Conservation (phyloP, 768 basidiomycete species). For the Fibroporia radiculosa region DNA sequence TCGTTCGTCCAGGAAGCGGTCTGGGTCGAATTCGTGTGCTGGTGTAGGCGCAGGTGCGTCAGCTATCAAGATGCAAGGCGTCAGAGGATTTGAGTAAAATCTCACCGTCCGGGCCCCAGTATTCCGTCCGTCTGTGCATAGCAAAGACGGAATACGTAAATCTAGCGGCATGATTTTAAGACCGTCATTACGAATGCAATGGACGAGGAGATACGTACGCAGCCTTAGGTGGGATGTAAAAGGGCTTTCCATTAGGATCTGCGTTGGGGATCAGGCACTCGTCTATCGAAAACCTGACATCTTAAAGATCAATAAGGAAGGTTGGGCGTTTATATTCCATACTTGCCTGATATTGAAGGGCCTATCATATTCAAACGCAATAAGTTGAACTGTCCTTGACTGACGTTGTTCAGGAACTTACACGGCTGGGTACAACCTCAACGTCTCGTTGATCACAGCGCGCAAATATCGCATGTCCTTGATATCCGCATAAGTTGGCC, state of each 20-base stretch:
- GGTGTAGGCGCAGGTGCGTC: not conserved
- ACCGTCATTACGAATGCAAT: not conserved
- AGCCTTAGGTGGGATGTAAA: conserved; percentile 17
- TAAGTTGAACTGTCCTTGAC: too few relatives aligned
- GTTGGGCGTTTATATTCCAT: too few relatives aligned
- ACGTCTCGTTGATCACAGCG: conserved; percentile 24
- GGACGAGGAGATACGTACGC: not conserved
- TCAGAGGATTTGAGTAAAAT: not conserved
- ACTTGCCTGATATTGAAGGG: conserved; percentile 27
- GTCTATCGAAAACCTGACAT: conserved; percentile 9
- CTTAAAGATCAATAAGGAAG: too few relatives aligned
- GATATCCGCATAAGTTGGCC: conserved; percentile 27
- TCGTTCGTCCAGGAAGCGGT: conserved; percentile 61
- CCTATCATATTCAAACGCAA: too few relatives aligned
- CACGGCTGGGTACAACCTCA: conserved; percentile 26
- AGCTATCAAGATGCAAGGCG: not conserved
- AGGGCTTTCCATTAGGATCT: conserved; percentile 13
- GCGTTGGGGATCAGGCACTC: conserved; percentile 11
- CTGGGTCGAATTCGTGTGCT: conserved; percentile 66
- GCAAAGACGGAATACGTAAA: conserved; percentile 48
- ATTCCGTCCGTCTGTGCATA: conserved; percentile 58
- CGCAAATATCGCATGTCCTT: conserved; percentile 23
- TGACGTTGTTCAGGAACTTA: too few relatives aligned
- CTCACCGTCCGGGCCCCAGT: conserved; percentile 68
- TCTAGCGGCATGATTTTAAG: not conserved